Base-by-base conservation (phyloP, 2,329 filamentous ascomycete genomes). In the Graphilbum sp. region DNA sequence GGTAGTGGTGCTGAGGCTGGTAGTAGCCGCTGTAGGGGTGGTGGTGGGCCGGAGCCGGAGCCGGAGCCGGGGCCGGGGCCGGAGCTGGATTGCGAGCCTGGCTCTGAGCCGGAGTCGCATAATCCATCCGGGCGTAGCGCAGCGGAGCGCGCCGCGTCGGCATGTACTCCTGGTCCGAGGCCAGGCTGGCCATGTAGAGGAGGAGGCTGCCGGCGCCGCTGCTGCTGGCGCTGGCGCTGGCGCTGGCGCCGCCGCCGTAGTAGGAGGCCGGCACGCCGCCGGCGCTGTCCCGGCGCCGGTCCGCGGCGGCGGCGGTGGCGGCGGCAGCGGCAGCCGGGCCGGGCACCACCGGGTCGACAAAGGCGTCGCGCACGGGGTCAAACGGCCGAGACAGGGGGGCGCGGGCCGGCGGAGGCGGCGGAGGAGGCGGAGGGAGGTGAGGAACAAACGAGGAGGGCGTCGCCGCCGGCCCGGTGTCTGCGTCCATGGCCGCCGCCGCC, bases 281-380 rank as follows among this genome's bases (percentile, higher is more conserved):
- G n/a, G n/a, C n/a, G n/a, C n/a, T n/a, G n/a, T n/a, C n/a, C n/a
- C n/a, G n/a, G n/a, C n/a, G n/a, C n/a, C n/a, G n/a, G n/a, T n/a
- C n/a, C n/a, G n/a, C n/a, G n/a, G n/a, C n/a, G n/a, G n/a, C n/a
- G n/a, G n/a, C n/a, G n/a, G n/a, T n/a, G n/a, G n/a, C n/a, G n/a
- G n/a, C n/a, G n/a, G n/a, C n/a, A n/a, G n/a, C n/a, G n/a, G n/a
- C n/a, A n/a, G n/a, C n/a, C n/a, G n/a, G n/a, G n/a, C n/a, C n/a
- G n/a, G n/a, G n/a, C n/a, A n/a, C n/a, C n/a, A n/a, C 43, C 10
- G 54, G 48, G 31, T 43, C 39, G 38, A 42, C 34, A 37, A 64
- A 62, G 6, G 62, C 55, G 37, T 64, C 60, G 32, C 61, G 50
- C 19, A 64, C 59, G 2, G 61, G 60, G 44, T 64, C 61, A 41